phyloP scores from a whole-genome alignment of 2,329 filamentous ascomycete genomes.

The Parascedosporium putredinis region DNA sequence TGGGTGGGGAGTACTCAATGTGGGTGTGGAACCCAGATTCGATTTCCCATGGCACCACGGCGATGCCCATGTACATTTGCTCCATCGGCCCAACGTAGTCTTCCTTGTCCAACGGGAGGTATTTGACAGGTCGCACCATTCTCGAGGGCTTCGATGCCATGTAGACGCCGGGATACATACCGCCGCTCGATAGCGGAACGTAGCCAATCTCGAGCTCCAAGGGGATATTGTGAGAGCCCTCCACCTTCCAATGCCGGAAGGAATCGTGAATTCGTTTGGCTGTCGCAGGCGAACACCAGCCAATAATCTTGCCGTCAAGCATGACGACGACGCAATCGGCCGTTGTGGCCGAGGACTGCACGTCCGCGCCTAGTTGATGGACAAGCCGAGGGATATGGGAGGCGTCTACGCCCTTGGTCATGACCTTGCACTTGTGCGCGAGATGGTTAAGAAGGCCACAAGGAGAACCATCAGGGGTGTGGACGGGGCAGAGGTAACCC shows the following conservation, averaged over 20 bases:
- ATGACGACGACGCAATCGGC: constrained; percentile 82
- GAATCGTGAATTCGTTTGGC: constrained; percentile 75
- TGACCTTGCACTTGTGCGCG: constrained; percentile 86
- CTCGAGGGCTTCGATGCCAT: constrained; percentile 77
- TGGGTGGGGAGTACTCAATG: constrained; percentile 88
- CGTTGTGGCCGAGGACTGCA: constrained; percentile 64
- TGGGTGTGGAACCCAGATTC: constrained; percentile 84
- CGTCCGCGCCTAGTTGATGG: constrained; percentile 67
- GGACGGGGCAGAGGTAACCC: constrained; percentile 95
- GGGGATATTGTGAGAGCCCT: constrained; percentile 71
- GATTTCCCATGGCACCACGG: constrained; percentile 79
- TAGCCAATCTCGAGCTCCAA: constrained; percentile 83
- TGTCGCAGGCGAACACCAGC: constrained; percentile 80
- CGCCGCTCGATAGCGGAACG: constrained; percentile 75
- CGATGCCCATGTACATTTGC: constrained; percentile 97
- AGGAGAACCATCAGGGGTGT: constrained; percentile 91
- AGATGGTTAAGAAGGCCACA: constrained; percentile 93
- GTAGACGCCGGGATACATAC: constrained; percentile 94
- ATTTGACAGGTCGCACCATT: constrained; percentile 88
- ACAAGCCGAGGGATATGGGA: constrained; percentile 65
- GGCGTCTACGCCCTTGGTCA: constrained; percentile 64
- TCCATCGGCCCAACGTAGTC: constrained; percentile 90
- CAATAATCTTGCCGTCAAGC: constrained; percentile 80
- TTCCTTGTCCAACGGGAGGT: constrained; percentile 72
- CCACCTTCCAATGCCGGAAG: constrained; percentile 89